Evolutionary conservation across 192 early-diverging fungal species (phyloP), one percentile per base, ranked within the genome.

Genomic region (Podila clonocystis): DNA sequence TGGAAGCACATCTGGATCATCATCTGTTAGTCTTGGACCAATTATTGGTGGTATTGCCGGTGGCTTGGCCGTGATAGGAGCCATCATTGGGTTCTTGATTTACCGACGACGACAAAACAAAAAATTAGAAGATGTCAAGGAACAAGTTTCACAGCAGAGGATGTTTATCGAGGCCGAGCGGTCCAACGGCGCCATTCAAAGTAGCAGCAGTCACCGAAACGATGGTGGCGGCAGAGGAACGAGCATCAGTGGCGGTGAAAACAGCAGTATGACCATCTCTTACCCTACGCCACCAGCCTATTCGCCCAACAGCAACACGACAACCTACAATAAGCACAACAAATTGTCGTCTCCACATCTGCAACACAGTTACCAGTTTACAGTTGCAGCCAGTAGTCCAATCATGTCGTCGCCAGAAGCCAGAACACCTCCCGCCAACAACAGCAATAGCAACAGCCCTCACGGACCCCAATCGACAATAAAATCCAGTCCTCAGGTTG

Each of bases 61-160:
- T 7, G 65, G 49, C 15, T 34, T 67, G 65, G 65, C n/a, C 49
- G 50, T 67, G 30, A 36, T 67, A 57, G 33, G 17, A 34, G 65
- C 31, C 33, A 38, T 67, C n/a, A 31, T 57, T 67, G 65, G 65
- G 28, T 67, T 67, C n/a, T 20, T 67, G 50, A 5, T 55, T 0
- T 67, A 67, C 49, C 49, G 65, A 57, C 65, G 65, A 50, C 65
- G 65, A 36, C 65, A 52, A 13, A 67, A 52, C 50, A 67, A 26
- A n/a, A 52, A n/a, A 31, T 20, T 67, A 11, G 11, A 57, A 11
- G 65, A 67, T 24, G 31, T 67, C 26, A 20, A 26, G 50, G 50
- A 67, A 22, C 65, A 67, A 11, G 49, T 67, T 5, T 57, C 50
- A 4, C 30, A 12, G 65, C 65, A 67, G 30, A 67, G 50, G 50